Evolutionary conservation across 306 rosid genomes (phyloP).

Genomic region (Crotalaria pallida): DNA sequence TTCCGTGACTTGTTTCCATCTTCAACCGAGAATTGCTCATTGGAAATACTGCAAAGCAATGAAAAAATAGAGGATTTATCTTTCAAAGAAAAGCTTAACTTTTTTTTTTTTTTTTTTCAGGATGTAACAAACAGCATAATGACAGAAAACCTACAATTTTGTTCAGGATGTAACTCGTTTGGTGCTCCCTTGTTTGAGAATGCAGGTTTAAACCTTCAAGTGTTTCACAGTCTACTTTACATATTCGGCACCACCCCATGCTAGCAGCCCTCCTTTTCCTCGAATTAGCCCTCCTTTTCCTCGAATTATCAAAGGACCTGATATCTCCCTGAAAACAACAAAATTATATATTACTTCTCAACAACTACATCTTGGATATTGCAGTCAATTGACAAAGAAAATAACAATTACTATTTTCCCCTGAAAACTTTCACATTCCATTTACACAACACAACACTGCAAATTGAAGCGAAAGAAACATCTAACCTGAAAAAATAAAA

Average conservation of each 20-base stretch:
- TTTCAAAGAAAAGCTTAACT: background rate
- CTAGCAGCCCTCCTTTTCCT: no score
- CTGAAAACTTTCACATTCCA: background rate
- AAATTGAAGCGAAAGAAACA: constrained; percentile 42
- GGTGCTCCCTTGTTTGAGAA: constrained; percentile 96
- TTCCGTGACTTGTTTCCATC: constrained; percentile 55
- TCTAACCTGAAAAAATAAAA: constrained; percentile 31
- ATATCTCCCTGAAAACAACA: constrained; percentile 59
- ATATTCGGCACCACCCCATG: constrained; percentile 98
- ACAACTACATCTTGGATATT: constrained; percentile 1
- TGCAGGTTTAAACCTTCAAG: constrained; percentile 95
- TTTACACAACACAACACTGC: constrained; percentile 19
- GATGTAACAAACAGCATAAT: constrained; percentile 10
- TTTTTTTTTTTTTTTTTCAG: background rate
- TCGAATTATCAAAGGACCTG: constrained; percentile 57
- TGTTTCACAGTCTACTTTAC: constrained; percentile 92
- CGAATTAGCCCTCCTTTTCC: constrained; percentile 79
- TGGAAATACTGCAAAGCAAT: constrained; percentile 39
- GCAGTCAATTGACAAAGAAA: background rate
- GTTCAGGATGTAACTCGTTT: constrained; percentile 77
- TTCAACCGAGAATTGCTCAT: constrained; percentile 57
- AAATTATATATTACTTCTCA: background rate
- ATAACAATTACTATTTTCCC: background rate
- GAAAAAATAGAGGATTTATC: constrained; percentile 4
- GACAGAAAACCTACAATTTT: constrained; percentile 49